Conservation (phyloP, 148 eudicot species). For the Agrostemma githago region DNA sequence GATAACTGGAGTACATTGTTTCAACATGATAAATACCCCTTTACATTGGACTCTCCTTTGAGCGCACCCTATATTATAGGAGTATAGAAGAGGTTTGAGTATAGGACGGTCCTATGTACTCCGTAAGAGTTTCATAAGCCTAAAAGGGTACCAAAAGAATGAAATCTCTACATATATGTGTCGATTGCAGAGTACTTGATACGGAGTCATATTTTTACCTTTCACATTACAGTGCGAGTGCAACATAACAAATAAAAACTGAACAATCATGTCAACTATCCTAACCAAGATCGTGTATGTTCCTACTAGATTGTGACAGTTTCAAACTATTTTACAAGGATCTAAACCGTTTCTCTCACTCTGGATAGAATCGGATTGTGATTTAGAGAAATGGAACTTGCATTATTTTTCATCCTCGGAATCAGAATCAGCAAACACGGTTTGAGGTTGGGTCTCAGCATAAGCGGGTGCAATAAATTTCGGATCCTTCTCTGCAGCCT, state of each 20-base stretch:
- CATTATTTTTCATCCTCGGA: slow-evolving; percentile 63
- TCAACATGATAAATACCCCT: too few relatives aligned
- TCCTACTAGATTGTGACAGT: neutral
- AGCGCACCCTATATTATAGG: neutral
- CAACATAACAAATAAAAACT: neutral
- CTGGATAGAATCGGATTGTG: neutral
- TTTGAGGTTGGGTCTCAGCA: slow-evolving; percentile 77
- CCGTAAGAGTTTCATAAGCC: too few relatives aligned
- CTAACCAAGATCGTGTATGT: neutral
- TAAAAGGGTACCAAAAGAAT: too few relatives aligned
- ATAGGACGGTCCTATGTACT: neutral
- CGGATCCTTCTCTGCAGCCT: slow-evolving; percentile 87
- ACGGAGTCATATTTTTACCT: neutral
- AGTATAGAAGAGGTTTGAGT: too few relatives aligned
- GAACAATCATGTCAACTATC: neutral
- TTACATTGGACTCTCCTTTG: too few relatives aligned
- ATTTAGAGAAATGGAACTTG: too few relatives aligned
- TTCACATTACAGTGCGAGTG: neutral
- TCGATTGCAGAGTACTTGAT: too few relatives aligned
- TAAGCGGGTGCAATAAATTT: slow-evolving; percentile 94
- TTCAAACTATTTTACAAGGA: neutral
- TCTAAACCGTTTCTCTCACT: neutral
- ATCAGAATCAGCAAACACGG: slow-evolving; percentile 77
- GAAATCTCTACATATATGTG: too few relatives aligned
- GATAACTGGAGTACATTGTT: too few relatives aligned